Evolutionary conservation across 768 basidiomycete genomes (phyloP), one percentile per base, ranked within the genome.

Genomic region (Pisolithus albus): DNA sequence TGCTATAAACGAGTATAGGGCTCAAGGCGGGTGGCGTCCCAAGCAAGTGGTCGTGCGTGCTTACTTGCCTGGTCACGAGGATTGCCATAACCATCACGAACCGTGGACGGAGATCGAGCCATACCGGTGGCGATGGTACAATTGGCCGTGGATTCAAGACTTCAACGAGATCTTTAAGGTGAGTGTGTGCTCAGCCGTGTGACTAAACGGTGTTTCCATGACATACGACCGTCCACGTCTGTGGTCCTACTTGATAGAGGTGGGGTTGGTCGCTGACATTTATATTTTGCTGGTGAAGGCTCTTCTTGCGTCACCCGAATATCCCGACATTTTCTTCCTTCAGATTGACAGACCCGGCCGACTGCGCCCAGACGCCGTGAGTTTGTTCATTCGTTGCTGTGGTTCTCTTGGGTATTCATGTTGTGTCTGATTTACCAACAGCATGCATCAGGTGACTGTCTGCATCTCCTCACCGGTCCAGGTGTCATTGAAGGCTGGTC

Each of bases 51-150:
- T 86, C 7, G 76, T 82, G 8, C 64, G 84, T 26, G 75, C 82
- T 7, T 86, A 85, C 56, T 60, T 82, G 4, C 79, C 81, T 2
- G 84, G 84, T 4, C 82, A 86, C 56, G 83, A 85, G 52, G 72
- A 81, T 50, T 85, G 84, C 54, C 82, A 81, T 55, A 56, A 72
- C n/a, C 56, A 62, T 47, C 64, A 65, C 19, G 51, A 70, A 53
- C 80, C 81, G n/a, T 78, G 74, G 75, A 61, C 51, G 34, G 68
- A 70, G 53, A 70, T 80, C 18, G 56, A 68, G 53, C 75, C 75
- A 2, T 76, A 71, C 51, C 52, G 56, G 37, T 72, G 72, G 69
- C 69, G 72, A 28, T 81, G 76, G 75, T 86, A 78, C 60, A 86
- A 86, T 59, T 86, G 84, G 84, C 75, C 71, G 0, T 73, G 75